phyloP scores from a whole-genome alignment of 495 filamentous ascomycete genomes.

The Podospora appendiculata region DNA sequence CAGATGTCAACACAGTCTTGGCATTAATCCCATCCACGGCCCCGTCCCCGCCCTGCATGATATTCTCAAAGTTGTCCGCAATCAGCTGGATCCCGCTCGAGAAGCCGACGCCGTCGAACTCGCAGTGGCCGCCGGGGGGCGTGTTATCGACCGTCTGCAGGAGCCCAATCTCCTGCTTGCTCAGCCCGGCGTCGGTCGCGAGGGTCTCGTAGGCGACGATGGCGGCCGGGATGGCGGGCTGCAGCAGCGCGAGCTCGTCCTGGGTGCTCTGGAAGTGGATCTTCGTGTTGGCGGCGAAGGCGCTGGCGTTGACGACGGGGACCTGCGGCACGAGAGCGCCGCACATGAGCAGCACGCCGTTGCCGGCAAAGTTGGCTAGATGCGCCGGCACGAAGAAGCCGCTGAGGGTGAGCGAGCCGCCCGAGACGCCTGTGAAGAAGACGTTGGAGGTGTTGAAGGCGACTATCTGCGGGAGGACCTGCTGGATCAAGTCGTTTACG shows the following conservation, averaged over 20 bases:
- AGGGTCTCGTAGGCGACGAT: conserved; percentile 39
- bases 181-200: conserved; percentile 26
- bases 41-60: conserved; percentile 38
- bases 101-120: conserved; percentile 42
- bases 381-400: conserved; percentile 44
- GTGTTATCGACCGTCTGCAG: conserved; percentile 43
- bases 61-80: conserved; percentile 33
- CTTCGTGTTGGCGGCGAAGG: conserved; percentile 23
- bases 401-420: conserved; percentile 35
- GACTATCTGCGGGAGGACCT: conserved; percentile 33
- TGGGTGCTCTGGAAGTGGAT: conserved; percentile 46
- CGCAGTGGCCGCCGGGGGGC: conserved; percentile 41
- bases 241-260: conserved; percentile 34
- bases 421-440: conserved; percentile 41
- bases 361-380: conserved; percentile 30
- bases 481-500: conserved; percentile 33
- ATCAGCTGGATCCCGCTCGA: conserved; percentile 42
- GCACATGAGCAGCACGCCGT: conserved; percentile 39
- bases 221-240: conserved; percentile 36
- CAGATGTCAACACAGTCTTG: conserved; percentile 30
- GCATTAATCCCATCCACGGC: conserved; percentile 32
- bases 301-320: conserved; percentile 24
- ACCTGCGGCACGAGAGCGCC: conserved; percentile 41
- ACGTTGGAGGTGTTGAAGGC: conserved; percentile 35
- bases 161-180: conserved; percentile 25